Evolutionary conservation across 148 eudicot species (phyloP), one percentile per base, ranked within the genome.

Genomic region (Fagopyrum esculentum): DNA sequence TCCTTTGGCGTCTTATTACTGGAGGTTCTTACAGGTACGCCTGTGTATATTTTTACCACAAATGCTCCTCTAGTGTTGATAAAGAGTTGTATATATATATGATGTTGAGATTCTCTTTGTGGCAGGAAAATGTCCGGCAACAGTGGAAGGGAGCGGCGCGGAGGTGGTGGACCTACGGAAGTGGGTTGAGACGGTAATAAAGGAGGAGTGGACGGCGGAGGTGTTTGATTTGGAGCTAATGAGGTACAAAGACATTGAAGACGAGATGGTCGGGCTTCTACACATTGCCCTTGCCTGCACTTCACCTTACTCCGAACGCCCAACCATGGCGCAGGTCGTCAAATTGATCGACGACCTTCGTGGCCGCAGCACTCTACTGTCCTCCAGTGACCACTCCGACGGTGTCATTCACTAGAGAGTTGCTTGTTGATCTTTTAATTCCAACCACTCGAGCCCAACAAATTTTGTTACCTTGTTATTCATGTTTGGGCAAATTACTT

Each of bases 171-270:
- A 94, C 76, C 79, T 94, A 19, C 98, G 97, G 0, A 77, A 91
- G 79, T 94, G 98, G 98, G 98, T 94, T 19, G 96, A 90, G 77
- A 88, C 96, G 5, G 97, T 94, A 57, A 96, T 94, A 74, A 85
- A 97, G 79, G 98, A 94, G 77, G 98, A 94, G 77, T 94, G 98
- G 98, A 94, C 98, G 4, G 96, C 97, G 1, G 98, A 94, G 86
- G 97, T 94, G 22, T 94, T 94, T 5, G 98, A 94, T 79, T 77
- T 92, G 72, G 98, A 94, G 89, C 86, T 94, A 45, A 94, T 94
- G 98, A 87, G 97, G 81, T 91, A 95, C 77, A 92, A 84, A 83
- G 93, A 92, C 74, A 95, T 91, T 4, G 97, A 95, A 74, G 98
- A 95, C 73, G 97, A 95, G 74, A 90, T 95, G 98, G 98, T 90